Evolutionary conservation across 2,329 filamentous ascomycete species (phyloP).

Genomic region (Nannizziopsis barbatae): DNA sequence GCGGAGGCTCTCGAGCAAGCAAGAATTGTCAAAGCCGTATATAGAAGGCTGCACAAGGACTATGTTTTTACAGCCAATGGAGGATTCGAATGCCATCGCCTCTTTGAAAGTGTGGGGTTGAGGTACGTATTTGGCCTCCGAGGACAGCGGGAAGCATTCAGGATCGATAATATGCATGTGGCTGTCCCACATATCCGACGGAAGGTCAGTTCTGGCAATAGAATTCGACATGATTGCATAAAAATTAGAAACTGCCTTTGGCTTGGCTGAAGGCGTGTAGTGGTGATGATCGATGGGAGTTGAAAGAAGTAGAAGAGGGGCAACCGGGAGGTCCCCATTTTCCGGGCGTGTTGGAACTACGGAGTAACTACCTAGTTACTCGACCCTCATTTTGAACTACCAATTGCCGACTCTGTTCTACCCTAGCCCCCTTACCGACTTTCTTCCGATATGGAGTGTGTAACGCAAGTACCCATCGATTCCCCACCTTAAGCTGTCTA

Average conservation of each 20-base stretch:
- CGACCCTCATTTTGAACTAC: no score
- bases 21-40: constrained; percentile 51
- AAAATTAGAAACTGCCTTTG: not conserved
- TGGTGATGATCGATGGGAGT: no score
- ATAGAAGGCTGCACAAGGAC: constrained; percentile 53
- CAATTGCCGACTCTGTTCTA: no score
- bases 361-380: no score
- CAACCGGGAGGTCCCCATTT: no score
- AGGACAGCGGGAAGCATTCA: constrained; percentile 38
- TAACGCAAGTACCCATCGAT: no score
- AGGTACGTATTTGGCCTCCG: constrained; percentile 44
- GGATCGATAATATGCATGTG: constrained; percentile 55
- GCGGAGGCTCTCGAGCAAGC: constrained; percentile 45
- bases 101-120: constrained; percentile 40
- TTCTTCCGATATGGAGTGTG: no score
- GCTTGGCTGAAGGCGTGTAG: no score
- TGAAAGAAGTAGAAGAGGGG: no score
- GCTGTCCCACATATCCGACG: constrained; percentile 44
- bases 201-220: constrained; percentile 17
- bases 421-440: no score
- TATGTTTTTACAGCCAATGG: constrained; percentile 44
- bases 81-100: constrained; percentile 42
- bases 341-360: no score
- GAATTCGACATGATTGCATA: not conserved
- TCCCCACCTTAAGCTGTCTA: no score